Conservation (phyloP, 2,329 filamentous ascomycete genomes). For the Exophiala sideris region DNA sequence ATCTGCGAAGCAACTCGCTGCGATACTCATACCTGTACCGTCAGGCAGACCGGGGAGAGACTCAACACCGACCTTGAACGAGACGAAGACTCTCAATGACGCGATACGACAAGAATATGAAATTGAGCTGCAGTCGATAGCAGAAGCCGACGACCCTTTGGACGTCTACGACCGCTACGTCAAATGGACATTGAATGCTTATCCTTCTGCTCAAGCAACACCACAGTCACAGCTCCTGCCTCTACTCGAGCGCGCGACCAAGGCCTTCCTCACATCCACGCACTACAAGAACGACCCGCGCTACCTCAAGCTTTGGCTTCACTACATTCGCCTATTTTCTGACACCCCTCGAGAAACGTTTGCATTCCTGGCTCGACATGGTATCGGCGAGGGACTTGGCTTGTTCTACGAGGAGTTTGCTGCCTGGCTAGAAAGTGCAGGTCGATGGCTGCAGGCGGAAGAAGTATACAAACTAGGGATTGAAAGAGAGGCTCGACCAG, state of each 20-base stretch:
- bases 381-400: constrained; percentile 80
- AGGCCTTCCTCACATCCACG: constrained; percentile 74
- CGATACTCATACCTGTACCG: constrained; percentile 63
- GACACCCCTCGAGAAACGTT: constrained; percentile 92
- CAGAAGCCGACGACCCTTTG: constrained; percentile 89
- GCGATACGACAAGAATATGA: constrained; percentile 80
- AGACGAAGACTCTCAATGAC: constrained; percentile 75
- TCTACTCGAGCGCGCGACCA: constrained; percentile 88
- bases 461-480: constrained; percentile 91
- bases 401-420: constrained; percentile 98
- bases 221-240: constrained; percentile 84
- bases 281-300: constrained; percentile 95
- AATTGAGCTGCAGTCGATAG: constrained; percentile 70
- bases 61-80: constrained; percentile 60
- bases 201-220: constrained; percentile 89
- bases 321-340: constrained; percentile 89
- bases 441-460: constrained; percentile 83
- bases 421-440: constrained; percentile 80
- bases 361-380: constrained; percentile 83
- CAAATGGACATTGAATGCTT: constrained; percentile 92
- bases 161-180: constrained; percentile 96
- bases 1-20: constrained; percentile 83
- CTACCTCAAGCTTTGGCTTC: constrained; percentile 89
- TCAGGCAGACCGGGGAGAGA: constrained; percentile 49
- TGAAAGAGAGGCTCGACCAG: constrained; percentile 79